Base-by-base conservation (phyloP, 2,329 filamentous ascomycete species). In the Scedosporium apiospermum region DNA sequence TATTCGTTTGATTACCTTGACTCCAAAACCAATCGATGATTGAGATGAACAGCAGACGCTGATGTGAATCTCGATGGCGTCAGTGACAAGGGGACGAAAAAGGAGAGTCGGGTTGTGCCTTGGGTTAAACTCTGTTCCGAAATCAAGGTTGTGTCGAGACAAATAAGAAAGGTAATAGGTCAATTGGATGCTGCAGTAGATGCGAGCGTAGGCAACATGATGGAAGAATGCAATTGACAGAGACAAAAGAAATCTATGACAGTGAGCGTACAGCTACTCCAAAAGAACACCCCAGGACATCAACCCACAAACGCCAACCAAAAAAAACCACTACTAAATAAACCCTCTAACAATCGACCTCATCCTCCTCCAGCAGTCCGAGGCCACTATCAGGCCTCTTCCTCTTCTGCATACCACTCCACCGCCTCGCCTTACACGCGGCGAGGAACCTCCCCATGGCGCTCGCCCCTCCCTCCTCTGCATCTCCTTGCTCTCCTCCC, bases 331-430 rank as follows among this genome's bases (percentile, higher is more conserved):
- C 53, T 14, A 26, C 3, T 14, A 23, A 2, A n/a, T n/a, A n/a
- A 16, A 3, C 26, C 53, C 27, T 58, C 27, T 38, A 41, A 41
- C n/a, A 34, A 7, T 75, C 73, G 18, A 74, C 70, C 62, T 79
- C 78, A 42, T 83, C 81, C 67, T 85, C 82, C 30, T 82, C 81
- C 69, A 84, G 65, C 26, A 86, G 73, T 0, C 81, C 82, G 59
- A 86, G 67, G 0, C 82, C 83, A 62, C 81, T 84, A 69, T 86
- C 83, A 65, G 79, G 77, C 63, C 77, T 75, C 64, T 80, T 77
- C 64, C 74, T 74, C 72, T 78, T 82, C 66, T 65, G 75, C 27
- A 4, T n/a, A 21, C 12, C 14, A 21, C 69, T 74, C 27, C 68
- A 68, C 23, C 70, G 70, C 57, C 71, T 71, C 2, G 68, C 69